Conservation (phyloP, 2,329 filamentous ascomycete species). For the Calonectria pseudoreteaudii region DNA sequence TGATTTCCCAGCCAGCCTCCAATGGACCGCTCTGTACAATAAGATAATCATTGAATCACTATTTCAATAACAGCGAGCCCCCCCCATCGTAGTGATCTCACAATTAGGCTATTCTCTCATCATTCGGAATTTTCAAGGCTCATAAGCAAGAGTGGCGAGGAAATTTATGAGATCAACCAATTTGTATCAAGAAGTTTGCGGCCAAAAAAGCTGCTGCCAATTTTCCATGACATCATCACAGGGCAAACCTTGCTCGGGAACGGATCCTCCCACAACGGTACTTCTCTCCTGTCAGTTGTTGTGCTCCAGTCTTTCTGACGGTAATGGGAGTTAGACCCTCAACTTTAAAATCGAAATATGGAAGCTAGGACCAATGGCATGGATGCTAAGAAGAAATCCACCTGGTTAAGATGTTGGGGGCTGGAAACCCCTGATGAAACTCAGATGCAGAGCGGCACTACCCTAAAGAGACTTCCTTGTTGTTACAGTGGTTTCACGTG, state of each 20-base stretch:
- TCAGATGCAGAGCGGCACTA: neutral
- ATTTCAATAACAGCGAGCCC: too few species aligned
- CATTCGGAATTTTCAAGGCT: neutral
- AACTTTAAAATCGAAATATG: neutral
- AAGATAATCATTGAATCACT: too few species aligned
- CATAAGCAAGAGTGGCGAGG: neutral
- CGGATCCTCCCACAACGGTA: neutral
- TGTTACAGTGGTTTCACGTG: too few species aligned
- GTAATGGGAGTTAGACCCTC: neutral
- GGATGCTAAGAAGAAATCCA: neutral
- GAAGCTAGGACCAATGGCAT: neutral
- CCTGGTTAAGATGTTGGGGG: neutral
- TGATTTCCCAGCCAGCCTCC: neutral
- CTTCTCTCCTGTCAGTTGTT: neutral
- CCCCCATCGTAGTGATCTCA: too few species aligned
- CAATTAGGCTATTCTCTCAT: too few species aligned
- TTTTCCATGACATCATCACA: neutral
- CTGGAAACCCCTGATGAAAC: neutral
- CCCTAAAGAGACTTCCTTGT: neutral
- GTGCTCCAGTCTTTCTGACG: neutral
- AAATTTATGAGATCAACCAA: neutral
- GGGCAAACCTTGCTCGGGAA: neutral
- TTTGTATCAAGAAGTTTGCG: neutral
- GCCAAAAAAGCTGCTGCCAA: neutral
- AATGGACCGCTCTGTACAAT: too few species aligned